Evolutionary conservation across 371 early-diverging fungal genomes (phyloP).

Genomic region (Choanephora cucurbitarum): DNA sequence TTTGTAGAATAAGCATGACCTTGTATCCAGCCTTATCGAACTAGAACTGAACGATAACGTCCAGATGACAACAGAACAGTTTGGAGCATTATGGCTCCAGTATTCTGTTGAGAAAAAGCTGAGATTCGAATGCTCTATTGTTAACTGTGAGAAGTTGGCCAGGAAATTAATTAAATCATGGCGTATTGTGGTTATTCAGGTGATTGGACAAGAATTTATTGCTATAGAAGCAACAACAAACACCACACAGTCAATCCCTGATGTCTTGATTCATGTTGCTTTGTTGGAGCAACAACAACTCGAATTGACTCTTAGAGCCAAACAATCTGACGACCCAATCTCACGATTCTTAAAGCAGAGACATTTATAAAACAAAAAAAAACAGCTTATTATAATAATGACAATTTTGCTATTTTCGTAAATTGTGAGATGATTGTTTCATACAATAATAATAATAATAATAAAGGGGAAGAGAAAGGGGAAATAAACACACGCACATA

Average conservation of each 20-base stretch:
- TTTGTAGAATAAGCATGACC: background rate
- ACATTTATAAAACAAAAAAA: conserved; percentile 3
- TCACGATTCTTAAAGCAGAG: conserved; percentile 11
- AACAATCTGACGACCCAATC: conserved; percentile 6
- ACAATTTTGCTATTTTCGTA: background rate
- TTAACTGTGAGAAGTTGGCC: conserved; percentile 16
- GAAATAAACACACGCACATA: too few species aligned
- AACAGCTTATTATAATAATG: background rate
- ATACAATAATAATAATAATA: conserved; percentile 4
- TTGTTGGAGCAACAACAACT: conserved; percentile 18
- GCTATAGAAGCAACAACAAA: conserved; percentile 13
- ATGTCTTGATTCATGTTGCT: conserved; percentile 26
- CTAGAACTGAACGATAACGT: conserved; percentile 18
- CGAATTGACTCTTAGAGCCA: conserved; percentile 20
- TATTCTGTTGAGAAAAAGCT: conserved; percentile 20
- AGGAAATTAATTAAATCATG: conserved; percentile 17
- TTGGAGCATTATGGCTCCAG: conserved; percentile 35
- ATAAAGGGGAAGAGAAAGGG: background rate
- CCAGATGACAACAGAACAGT: conserved; percentile 18
- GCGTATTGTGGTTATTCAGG: conserved; percentile 25
- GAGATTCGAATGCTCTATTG: conserved; percentile 15
- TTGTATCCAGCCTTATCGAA: conserved; percentile 30
- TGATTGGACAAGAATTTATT: conserved; percentile 42
- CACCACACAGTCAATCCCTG: background rate
- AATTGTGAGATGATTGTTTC: too few species aligned